phyloP scores from a whole-genome alignment of 2,329 filamentous ascomycete genomes.

The Verticillium tricorpus region DNA sequence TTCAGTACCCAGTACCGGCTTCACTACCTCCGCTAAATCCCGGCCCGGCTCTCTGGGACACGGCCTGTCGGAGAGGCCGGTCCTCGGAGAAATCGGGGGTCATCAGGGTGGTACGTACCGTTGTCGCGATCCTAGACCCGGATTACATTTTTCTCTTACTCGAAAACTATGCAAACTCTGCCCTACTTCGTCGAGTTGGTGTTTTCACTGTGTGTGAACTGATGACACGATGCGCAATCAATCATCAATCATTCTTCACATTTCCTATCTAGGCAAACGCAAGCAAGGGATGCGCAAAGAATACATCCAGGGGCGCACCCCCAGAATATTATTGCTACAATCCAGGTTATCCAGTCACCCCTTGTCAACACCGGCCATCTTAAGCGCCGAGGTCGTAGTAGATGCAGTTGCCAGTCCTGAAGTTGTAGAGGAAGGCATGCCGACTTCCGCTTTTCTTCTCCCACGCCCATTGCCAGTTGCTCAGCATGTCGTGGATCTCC shows the following conservation, averaged over 20 bases:
- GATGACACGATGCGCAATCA: not conserved
- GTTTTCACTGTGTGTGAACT: not conserved
- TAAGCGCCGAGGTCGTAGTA: conserved; percentile 73
- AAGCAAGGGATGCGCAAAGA: not conserved
- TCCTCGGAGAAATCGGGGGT: not conserved
- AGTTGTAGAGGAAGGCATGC: conserved; percentile 89
- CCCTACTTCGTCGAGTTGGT: not conserved
- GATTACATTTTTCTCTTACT: not conserved
- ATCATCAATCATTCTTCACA: not conserved
- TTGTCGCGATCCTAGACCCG: not conserved
- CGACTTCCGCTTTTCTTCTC: conserved; percentile 49
- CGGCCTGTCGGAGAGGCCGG: not conserved
- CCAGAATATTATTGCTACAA: not conserved
- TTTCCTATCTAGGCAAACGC: not conserved
- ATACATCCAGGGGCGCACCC: not conserved
- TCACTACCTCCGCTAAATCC: not conserved
- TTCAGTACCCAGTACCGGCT: not conserved
- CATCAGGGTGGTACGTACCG: not conserved
- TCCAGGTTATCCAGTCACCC: not conserved
- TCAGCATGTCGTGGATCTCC: conserved; percentile 75
- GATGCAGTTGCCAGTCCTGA: conserved; percentile 75
- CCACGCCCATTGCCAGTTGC: conserved; percentile 56
- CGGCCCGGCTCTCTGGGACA: not conserved
- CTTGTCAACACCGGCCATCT: not conserved
- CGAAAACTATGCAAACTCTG: not conserved